Base-by-base conservation (phyloP, 1,284 basidiomycete species). In the Fomes fomentarius region DNA sequence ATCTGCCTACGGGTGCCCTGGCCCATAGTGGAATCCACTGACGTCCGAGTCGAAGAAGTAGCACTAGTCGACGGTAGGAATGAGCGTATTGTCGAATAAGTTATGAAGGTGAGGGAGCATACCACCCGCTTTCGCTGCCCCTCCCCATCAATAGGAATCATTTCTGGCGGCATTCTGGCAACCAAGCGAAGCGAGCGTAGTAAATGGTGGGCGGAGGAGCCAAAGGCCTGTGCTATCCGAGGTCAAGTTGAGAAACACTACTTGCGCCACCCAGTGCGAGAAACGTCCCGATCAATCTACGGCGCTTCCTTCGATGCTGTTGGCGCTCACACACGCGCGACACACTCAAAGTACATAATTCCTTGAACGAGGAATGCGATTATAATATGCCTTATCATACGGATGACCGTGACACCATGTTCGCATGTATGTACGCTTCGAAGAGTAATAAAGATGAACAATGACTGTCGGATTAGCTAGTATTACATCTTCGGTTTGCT, bases 1-100 rank as follows among this genome's bases (percentile, higher is more conserved):
- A n/a, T n/a, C n/a, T n/a, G n/a, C 84, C 65, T 71, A 91, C 88
- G 89, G 85, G 68, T 91, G 88, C 41, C 96, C 96, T 40, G 96
- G 95, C 2, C 96, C 96, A 87, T 98, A 98, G 72, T 98, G 96
- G 72, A 97, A 98, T 54, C 96, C 96, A 40, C 96, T 96, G 68
- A 97, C 94, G 72, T 99, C 97, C 17, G 95, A 97, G 75, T 99
- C 97, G 74, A 94, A 96, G 78, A 96, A 96, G 76, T 96, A 96
- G 70, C 94, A 96, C 94, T 96, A 14, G 24, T 15, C 31, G 14
- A 45, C 39, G 5, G 34, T 34, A 25, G 4, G 15, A 11, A 31
- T 50, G 41, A 45, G 47, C 30, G 34, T 7, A 19, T 45, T 34
- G 37, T 11, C n/a, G 33, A 45, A 42, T 39, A 60, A 52, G 46